These are phyloP conservation scores for Calcarisporium arbuscula DNA, from an alignment of 2,329 filamentous ascomycete species.

Conservation along the genomic window DNA sequence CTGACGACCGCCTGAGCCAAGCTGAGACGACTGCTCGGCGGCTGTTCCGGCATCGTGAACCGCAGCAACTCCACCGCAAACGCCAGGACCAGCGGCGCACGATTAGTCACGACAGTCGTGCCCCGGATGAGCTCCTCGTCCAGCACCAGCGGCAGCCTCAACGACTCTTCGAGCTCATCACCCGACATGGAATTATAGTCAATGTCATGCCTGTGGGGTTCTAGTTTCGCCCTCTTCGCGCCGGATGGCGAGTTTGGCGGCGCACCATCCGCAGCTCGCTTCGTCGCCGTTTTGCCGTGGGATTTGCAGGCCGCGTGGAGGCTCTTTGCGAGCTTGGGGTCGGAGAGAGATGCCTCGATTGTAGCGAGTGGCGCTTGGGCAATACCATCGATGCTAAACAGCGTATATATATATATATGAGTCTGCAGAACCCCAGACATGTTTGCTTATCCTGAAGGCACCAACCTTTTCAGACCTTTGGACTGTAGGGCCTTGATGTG, in stretches of 20 bases:
- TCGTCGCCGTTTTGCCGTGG: constrained; percentile 35
- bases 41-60: constrained; percentile 80
- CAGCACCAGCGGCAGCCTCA: constrained; percentile 50
- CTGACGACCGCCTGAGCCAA: constrained; percentile 80
- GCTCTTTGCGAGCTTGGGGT: constrained; percentile 42
- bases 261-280: constrained; percentile 21
- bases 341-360: constrained; percentile 40
- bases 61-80: constrained; percentile 70
- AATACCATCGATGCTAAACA: constrained; percentile 46
- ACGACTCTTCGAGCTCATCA: constrained; percentile 55
- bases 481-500: constrained; percentile 52
- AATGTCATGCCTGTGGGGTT: constrained; percentile 26
- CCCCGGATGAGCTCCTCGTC: constrained; percentile 54
- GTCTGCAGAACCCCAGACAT: too few relatives aligned
- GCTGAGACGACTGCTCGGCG: constrained; percentile 74
- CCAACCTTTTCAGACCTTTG: constrained; percentile 52
- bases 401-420: not conserved
- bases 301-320: constrained; percentile 50
- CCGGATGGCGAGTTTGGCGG: constrained; percentile 10
- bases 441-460: too few relatives aligned
- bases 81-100: constrained; percentile 75
- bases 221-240: constrained; percentile 25
- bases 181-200: constrained; percentile 39
- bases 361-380: constrained; percentile 39
- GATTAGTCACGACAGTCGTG: constrained; percentile 63